A percentile compares a stretch with the other conserved stretches of the same genome.
Conservation (phyloP, 176 grass and related monocot species). For the Oryza longistaminata region DNA sequence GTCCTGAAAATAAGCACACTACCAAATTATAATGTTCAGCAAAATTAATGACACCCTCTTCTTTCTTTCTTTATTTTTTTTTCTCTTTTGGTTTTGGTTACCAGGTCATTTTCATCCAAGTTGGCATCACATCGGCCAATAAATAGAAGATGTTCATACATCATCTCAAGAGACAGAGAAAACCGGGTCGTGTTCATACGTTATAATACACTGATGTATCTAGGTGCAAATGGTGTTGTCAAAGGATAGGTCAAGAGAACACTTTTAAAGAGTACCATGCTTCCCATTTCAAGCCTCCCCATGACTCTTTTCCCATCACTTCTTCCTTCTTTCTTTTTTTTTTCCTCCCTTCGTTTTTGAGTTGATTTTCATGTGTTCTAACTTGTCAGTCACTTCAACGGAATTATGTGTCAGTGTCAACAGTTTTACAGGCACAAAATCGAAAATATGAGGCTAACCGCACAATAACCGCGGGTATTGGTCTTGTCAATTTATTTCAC, state of each 20-base stretch:
- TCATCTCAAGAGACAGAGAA: background rate
- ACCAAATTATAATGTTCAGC: background rate
- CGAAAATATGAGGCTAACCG: background rate
- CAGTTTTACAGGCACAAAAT: background rate
- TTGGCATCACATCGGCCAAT: constrained; percentile 28
- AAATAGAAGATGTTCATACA: constrained; percentile 21
- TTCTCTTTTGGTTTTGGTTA: background rate
- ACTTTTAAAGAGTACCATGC: background rate
- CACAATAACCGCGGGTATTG: background rate
- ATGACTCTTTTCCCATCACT: background rate
- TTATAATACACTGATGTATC: background rate
- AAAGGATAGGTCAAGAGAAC: constrained; percentile 6
- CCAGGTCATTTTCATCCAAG: constrained; percentile 29
- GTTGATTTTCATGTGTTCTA: background rate
- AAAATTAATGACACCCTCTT: background rate
- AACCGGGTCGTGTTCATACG: background rate
- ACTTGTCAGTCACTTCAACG: background rate
- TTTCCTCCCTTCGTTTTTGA: background rate
- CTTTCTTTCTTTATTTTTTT: background rate
- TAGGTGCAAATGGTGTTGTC: constrained; percentile 16
- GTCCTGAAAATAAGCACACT: background rate
- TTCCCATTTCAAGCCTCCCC: background rate
- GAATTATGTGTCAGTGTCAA: background rate
- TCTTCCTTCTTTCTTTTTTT: background rate
- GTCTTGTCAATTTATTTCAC: too few relatives aligned